These are phyloP conservation scores for Arthrinium phaeospermum DNA, from an alignment of 2,329 filamentous ascomycete genomes.

Conservation along the genomic window DNA sequence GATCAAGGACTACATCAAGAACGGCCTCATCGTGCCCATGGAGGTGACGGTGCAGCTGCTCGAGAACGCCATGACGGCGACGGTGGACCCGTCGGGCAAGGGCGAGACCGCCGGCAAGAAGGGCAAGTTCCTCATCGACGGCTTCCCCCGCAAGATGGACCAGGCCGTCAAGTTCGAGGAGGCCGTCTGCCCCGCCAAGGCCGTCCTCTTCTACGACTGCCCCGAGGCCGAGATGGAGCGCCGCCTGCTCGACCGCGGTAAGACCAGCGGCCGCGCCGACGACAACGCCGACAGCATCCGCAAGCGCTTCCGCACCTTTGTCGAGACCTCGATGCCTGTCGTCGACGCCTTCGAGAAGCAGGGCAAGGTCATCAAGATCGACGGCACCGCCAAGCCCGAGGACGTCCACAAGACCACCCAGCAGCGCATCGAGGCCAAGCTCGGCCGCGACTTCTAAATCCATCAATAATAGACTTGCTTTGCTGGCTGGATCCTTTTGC, in stretches of 20 bases:
- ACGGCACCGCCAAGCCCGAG: slow-evolving; percentile 72
- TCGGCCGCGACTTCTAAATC: slow-evolving; percentile 51
- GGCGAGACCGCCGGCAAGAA: slow-evolving; percentile 47
- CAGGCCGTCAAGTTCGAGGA: slow-evolving; percentile 95
- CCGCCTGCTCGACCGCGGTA: slow-evolving; percentile 83
- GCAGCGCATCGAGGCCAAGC: slow-evolving; percentile 53
- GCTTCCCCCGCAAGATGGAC: slow-evolving; percentile 97
- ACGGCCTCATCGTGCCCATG: slow-evolving; percentile 98
- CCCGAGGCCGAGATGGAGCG: slow-evolving; percentile 87
- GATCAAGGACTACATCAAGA: slow-evolving; percentile 91
- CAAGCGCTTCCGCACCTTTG: slow-evolving; percentile 93
- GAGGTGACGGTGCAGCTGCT: slow-evolving; percentile 93
- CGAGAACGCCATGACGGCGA: slow-evolving; percentile 87
- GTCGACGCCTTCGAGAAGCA: slow-evolving; percentile 82
- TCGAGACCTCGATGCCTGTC: slow-evolving; percentile 97
- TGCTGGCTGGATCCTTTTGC: background rate
- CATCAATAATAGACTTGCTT: background rate
- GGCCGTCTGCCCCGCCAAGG: slow-evolving; percentile 79
- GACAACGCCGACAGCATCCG: slow-evolving; percentile 95
- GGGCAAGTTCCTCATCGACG: slow-evolving; percentile 77
- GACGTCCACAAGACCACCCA: slow-evolving; percentile 62
- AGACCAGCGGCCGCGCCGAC: slow-evolving; percentile 89
- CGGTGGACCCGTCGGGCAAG: slow-evolving; percentile 56
- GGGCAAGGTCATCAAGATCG: slow-evolving; percentile 80
- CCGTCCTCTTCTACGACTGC: slow-evolving; percentile 94